phyloP scores from a whole-genome alignment of 108 stramenopile species.

The Hondaea fermentalgiana region DNA sequence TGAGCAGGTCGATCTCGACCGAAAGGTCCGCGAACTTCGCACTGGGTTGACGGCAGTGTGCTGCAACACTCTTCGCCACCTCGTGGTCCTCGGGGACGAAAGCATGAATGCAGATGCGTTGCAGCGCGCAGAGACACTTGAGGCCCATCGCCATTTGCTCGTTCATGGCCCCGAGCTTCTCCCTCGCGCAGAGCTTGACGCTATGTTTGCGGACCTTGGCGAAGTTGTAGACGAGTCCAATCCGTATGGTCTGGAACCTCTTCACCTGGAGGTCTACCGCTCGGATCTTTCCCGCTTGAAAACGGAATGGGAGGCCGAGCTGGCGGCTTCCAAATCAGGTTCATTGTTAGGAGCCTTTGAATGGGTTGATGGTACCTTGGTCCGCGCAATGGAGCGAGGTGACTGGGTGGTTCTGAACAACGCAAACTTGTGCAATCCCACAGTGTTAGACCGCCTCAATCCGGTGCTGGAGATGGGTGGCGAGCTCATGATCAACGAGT shows the following conservation, averaged over 20 bases:
- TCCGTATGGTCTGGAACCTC: neutral
- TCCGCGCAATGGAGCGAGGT: conserved; percentile 76
- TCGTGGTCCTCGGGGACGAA: neutral
- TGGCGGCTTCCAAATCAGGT: neutral
- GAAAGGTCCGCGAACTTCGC: neutral
- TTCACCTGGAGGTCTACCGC: neutral
- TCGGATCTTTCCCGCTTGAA: neutral
- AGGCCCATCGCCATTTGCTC: neutral
- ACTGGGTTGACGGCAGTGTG: neutral
- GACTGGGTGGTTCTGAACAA: conserved; percentile 88
- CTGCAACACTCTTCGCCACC: neutral
- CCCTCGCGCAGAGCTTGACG: neutral
- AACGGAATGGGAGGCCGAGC: neutral
- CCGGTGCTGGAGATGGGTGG: conserved; percentile 87
- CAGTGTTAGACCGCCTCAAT: conserved; percentile 94
- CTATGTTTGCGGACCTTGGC: neutral
- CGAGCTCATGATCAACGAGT: conserved; percentile 78
- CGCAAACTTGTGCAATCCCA: conserved; percentile 85
- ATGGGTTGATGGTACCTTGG: conserved; percentile 85
- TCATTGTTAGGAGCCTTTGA: conserved; percentile 18
- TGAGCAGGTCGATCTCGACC: conserved; percentile 71
- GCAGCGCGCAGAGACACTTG: neutral
- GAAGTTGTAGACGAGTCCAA: neutral
- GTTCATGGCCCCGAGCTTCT: neutral
- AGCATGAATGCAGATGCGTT: neutral